Conservation (phyloP, 2,329 filamentous ascomycete species). For the Colletotrichum orbiculare region DNA sequence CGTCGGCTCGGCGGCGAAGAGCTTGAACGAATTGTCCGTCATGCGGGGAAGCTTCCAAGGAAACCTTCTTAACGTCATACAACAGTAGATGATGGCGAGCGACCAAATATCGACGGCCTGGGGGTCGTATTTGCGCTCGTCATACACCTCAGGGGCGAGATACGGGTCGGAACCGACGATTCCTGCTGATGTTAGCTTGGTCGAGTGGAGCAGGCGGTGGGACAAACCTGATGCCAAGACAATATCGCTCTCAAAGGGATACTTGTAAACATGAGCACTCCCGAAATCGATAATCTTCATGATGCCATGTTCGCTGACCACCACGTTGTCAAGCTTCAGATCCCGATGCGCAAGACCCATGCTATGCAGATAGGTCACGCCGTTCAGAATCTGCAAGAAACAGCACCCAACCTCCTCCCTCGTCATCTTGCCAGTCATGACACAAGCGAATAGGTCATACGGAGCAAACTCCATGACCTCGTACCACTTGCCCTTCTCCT, state of each 20-base stretch:
- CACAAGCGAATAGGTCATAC: constrained; percentile 94
- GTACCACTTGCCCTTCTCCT: constrained; percentile 94
- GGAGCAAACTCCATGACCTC: constrained; percentile 99
- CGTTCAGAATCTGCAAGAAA: constrained; percentile 94
- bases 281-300: constrained; percentile 99
- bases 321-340: constrained; percentile 96
- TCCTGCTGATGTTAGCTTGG: constrained; percentile 49
- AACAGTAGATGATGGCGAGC: constrained; percentile 97
- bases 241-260: constrained; percentile 93
- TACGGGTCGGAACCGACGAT: constrained; percentile 91
- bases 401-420: constrained; percentile 90
- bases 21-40: constrained; percentile 93
- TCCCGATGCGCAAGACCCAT: constrained; percentile 96
- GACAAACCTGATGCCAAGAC: constrained; percentile 81
- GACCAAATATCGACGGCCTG: constrained; percentile 98
- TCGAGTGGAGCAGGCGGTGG: background rate
- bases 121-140: constrained; percentile 91
- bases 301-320: constrained; percentile 94
- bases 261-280: constrained; percentile 95
- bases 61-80: constrained; percentile 94
- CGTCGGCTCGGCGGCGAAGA: constrained; percentile 88
- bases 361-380: constrained; percentile 92
- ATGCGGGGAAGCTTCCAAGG: constrained; percentile 96
- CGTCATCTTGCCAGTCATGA: constrained; percentile 98
- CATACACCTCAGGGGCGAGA: constrained; percentile 95